Percentiles rank a stretch among this genome's conserved stretches.
Evolutionary conservation across 2,329 filamentous ascomycete genomes (phyloP).

Genomic region (Ophiostoma piceae): DNA sequence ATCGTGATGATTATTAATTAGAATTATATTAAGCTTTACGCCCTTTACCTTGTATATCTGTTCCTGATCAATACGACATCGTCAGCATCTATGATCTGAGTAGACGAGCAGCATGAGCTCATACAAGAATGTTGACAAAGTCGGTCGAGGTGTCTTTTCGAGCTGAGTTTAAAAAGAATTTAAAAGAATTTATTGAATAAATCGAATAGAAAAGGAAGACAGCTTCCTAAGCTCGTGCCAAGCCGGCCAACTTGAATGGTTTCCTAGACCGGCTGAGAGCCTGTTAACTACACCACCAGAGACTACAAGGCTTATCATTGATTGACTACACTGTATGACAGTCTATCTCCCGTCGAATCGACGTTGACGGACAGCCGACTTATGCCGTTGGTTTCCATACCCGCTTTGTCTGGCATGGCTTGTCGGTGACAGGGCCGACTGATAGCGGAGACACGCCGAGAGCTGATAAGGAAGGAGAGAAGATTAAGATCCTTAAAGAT

Average conservation of each 20-base stretch:
- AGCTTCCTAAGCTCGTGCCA: neutral
- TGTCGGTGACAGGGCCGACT: neutral
- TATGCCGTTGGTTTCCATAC: conserved; percentile 1
- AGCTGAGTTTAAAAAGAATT: neutral
- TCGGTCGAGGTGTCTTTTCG: too few species aligned
- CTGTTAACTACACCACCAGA: too few species aligned
- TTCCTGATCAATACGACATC: neutral
- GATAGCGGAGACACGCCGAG: conserved; percentile 1
- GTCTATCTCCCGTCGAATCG: too few species aligned
- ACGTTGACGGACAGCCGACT: neutral
- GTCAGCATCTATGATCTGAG: neutral
- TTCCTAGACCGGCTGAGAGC: too few species aligned
- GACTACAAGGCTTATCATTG: too few species aligned
- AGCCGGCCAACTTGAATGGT: neutral
- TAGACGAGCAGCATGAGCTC: neutral
- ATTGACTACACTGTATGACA: too few species aligned
- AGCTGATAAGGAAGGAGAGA: neutral
- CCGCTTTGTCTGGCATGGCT: neutral
- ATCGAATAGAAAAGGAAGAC: too few species aligned
- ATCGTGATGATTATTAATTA: too few species aligned
- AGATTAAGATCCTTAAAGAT: neutral
- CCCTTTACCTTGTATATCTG: neutral
- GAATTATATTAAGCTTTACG: neutral
- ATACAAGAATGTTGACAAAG: neutral
- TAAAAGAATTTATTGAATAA: too few species aligned